A percentile compares a stretch with the other conserved stretches of the same genome.
Evolutionary conservation across 2,329 filamentous ascomycete genomes (phyloP).

Genomic region (Colletotrichum sp.): DNA sequence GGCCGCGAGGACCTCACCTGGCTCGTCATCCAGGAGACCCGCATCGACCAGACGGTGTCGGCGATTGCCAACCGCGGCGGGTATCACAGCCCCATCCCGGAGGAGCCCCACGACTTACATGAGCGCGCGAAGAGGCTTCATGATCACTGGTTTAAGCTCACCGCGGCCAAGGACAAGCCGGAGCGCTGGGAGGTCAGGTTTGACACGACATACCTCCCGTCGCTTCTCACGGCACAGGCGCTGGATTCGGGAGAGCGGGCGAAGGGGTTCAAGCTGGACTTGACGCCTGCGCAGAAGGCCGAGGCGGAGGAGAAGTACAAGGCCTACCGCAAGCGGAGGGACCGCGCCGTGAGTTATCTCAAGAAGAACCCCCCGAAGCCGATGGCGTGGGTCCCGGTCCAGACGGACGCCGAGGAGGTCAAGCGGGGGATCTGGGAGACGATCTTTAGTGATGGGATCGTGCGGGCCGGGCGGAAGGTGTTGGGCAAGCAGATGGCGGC

Average conservation of each 20-base stretch:
- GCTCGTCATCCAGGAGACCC: conserved; percentile 13
- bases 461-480: not conserved
- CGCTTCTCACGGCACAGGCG: not conserved
- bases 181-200: conserved; percentile 7
- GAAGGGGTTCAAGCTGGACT: not conserved
- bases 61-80: conserved; percentile 16
- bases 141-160: not conserved
- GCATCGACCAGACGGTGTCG: conserved; percentile 1
- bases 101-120: conserved; percentile 16
- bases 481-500: not conserved
- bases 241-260: not conserved
- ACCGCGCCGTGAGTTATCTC: conserved; percentile 13
- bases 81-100: conserved; percentile 4
- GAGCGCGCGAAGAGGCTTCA: not conserved
- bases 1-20: conserved; percentile 11
- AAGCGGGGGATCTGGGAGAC: not conserved
- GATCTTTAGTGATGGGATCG: not conserved
- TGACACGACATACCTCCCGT: not conserved
- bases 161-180: not conserved
- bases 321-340: conserved; percentile 13
- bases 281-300: not conserved
- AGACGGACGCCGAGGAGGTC: not conserved
- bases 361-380: conserved; percentile 14
- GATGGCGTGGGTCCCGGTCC: conserved; percentile 5
- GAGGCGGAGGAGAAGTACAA: conserved; percentile 11